Base-by-base conservation (phyloP, 768 basidiomycete genomes). In the Tricholoma flavovirens region DNA sequence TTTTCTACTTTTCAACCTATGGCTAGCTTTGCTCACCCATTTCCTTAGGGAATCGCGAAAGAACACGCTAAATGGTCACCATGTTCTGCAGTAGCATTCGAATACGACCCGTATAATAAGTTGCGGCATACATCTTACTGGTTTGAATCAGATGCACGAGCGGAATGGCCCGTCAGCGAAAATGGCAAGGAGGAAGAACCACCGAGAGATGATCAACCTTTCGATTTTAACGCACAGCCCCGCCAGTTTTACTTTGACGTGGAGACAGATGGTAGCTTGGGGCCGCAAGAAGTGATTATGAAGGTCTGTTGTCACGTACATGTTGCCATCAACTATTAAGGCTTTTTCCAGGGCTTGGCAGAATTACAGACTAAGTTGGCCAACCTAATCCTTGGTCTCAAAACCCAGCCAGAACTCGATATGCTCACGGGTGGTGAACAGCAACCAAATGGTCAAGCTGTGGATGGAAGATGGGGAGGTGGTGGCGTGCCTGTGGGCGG, bases 11-110 rank as follows among this genome's bases (percentile, higher is more conserved):
- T 15, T 32, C 22, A 24, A 11, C 22, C 12, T 49, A 22, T 22
- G 21, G 14, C 24, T 29, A 17, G 33, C 8, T 33, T 26, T 43
- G 53, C 55, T 29, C 19, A 56, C 32, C 43, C 52, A 24, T 60
- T 17, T 64, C n/a, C 7, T 24, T n/a, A 98, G 96, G 96, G 96
- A 40, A 87, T 97, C 57, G 93, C 96, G 3, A 98, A 98, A 76
- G 93, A 97, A 69, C 97, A 99, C 67, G 94, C 97, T 11, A 99
- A 99, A 73, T 99, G 96, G 93, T 96, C 93, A 0, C 96, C 97
- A 11, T 90, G 94, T 58, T 90, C 93, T 1, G 93, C 97, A 7
- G 87, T 99, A 15, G 84, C 87, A 7, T 98, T 96, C 61, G 97
- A 99, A 74, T 99, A 99, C 60, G 97, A 99, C 71, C 97, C 97